phyloP scores from a whole-genome alignment of 495 filamentous ascomycete genomes.

The Tuber borchii region DNA sequence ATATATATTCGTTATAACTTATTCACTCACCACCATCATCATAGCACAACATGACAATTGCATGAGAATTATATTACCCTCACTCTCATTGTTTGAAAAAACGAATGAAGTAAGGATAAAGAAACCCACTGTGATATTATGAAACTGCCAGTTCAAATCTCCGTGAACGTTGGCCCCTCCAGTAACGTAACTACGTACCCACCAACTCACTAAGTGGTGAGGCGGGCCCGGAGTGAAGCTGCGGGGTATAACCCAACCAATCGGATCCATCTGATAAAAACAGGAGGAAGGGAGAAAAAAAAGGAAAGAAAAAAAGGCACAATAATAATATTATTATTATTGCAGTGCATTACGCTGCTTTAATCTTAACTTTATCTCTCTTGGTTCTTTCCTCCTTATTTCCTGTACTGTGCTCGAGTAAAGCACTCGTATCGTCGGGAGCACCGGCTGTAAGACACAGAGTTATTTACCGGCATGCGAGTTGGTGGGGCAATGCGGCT shows the following conservation, averaged over 20 bases:
- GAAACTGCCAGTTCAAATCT: constrained; percentile 1
- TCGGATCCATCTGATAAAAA: neutral
- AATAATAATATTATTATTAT: neutral
- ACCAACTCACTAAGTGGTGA: neutral
- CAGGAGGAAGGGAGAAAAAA: neutral
- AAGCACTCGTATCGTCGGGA: neutral
- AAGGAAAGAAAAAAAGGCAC: neutral
- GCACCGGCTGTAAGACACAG: neutral
- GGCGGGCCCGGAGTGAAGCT: neutral
- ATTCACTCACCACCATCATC: neutral
- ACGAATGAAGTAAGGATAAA: neutral
- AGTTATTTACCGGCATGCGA: constrained; percentile 1
- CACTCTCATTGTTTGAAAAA: neutral
- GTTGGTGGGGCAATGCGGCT: neutral
- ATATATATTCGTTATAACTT: neutral
- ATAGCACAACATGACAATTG: neutral
- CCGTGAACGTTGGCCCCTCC: neutral
- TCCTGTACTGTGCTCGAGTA: neutral
- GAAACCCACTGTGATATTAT: neutral
- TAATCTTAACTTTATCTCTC: neutral
- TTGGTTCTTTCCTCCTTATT: neutral
- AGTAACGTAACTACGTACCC: neutral
- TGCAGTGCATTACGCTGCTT: neutral
- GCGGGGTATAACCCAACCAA: neutral
- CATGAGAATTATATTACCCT: neutral